Evolutionary conservation across 2,329 filamentous ascomycete species (phyloP).

Genomic region (Trichoderma aggressivum): DNA sequence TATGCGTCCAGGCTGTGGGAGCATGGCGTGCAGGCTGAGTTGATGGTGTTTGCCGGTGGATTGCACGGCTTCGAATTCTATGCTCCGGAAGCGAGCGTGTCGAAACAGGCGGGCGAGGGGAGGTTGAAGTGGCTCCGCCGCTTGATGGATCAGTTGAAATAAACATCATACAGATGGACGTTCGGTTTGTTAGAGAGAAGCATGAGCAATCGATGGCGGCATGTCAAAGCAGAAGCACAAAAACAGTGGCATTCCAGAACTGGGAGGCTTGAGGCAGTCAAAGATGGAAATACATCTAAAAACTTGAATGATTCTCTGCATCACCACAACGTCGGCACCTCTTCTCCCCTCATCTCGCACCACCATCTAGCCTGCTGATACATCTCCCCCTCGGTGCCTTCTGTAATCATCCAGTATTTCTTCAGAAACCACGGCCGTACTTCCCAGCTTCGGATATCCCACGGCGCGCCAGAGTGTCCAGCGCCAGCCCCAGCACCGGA

Average conservation of each 20-base stretch:
- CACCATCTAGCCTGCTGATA: constrained; percentile 30
- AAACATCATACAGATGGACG: background rate
- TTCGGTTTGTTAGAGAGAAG: background rate
- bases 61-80: background rate
- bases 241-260: background rate
- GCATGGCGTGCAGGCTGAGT: background rate
- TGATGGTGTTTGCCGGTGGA: background rate
- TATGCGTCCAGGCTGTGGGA: background rate
- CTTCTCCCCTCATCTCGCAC: constrained; percentile 28
- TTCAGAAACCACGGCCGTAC: constrained; percentile 29
- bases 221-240: background rate
- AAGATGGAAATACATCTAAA: background rate
- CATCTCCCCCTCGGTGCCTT: constrained; percentile 30
- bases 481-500: constrained; percentile 23
- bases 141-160: background rate
- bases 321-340: background rate
- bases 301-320: background rate
- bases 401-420: constrained; percentile 30
- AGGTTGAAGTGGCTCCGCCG: background rate
- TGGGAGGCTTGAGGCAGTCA: background rate
- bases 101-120: background rate
- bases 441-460: constrained; percentile 32
- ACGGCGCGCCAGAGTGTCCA: constrained; percentile 27
- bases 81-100: background rate
- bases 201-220: background rate